phyloP scores from a whole-genome alignment of 2,329 filamentous ascomycete species.

The Aspergillus hortae region DNA sequence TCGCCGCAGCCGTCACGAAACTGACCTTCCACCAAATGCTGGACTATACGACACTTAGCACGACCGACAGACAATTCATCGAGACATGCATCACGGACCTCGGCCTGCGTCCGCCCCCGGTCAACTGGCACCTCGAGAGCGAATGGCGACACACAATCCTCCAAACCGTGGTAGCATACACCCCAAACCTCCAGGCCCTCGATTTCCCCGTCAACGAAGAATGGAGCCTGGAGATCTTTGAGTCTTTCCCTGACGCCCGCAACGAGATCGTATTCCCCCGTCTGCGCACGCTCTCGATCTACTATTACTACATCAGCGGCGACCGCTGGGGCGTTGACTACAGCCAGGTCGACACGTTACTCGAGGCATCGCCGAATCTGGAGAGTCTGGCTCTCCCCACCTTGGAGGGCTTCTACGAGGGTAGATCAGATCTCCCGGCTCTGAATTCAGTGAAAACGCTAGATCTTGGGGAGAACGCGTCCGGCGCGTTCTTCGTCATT shows the following conservation, averaged over 20 bases:
- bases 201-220: neutral
- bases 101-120: neutral
- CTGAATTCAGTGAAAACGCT: neutral
- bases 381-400: neutral
- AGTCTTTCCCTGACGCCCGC: neutral
- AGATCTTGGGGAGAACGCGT: constrained; percentile 1
- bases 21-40: neutral
- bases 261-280: neutral
- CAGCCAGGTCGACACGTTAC: neutral
- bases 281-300: neutral
- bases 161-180: neutral
- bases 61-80: neutral
- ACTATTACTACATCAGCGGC: constrained; percentile 2
- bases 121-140: neutral
- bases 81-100: neutral
- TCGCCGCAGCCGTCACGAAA: constrained; percentile 1
- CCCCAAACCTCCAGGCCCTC: neutral
- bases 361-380: neutral
- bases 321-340: constrained; percentile 4
- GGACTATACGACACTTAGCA: neutral
- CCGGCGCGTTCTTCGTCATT: neutral
- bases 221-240: neutral
- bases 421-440: neutral
- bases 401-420: neutral
- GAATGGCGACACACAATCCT: neutral